Evolutionary conservation across 2,329 filamentous ascomycete genomes (phyloP), one percentile per base, ranked within the genome.

Genomic region (Fusarium verticillioides): DNA sequence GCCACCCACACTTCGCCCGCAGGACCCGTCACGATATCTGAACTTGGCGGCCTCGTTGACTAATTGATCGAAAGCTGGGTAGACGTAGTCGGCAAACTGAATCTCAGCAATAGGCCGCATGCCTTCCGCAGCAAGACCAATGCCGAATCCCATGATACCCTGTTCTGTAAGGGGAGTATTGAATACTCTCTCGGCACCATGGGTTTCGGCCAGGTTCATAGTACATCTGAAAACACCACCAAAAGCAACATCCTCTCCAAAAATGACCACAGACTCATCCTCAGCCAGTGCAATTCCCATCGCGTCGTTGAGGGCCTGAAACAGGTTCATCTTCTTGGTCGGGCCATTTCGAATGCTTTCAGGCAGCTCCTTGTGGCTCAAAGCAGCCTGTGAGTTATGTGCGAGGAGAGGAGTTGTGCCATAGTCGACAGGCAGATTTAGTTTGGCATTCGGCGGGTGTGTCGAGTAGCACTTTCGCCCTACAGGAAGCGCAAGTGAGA

Each of bases 221-320:
- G 94, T 96, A 83, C 95, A 98, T 63, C 96, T 90, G 80, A 99
- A 99, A 21, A 99, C 96, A 60, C 96, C 96, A 46, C 96, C 96
- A 73, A 99, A 99, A 19, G 96, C 94, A 12, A 99, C 95, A 80
- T 99, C 96, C 83, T 99, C 96, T 46, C 96, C 96, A 78, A 99
- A 99, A 15, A 99, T 88, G 63, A 98, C 85, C 28, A 97, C 94
- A 23, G 92, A 91, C 73, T 97, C 94, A 77, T 98, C 95, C 40
- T 92, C 90, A 21, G 92, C 90, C 34, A 99, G 87, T 30, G 96
- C 94, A 66, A 92, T 93, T 28, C 93, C 90, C 28, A 99, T 87
- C 16, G 96, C 95, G 74, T 96, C 91, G 81, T 98, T 98, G 85
- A 99, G 91, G 57, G 96, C 92, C 81, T 97, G 94, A 84, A 96